Base-by-base conservation (phyloP, 345 rosid genomes). In the Eucalyptus curtisii region DNA sequence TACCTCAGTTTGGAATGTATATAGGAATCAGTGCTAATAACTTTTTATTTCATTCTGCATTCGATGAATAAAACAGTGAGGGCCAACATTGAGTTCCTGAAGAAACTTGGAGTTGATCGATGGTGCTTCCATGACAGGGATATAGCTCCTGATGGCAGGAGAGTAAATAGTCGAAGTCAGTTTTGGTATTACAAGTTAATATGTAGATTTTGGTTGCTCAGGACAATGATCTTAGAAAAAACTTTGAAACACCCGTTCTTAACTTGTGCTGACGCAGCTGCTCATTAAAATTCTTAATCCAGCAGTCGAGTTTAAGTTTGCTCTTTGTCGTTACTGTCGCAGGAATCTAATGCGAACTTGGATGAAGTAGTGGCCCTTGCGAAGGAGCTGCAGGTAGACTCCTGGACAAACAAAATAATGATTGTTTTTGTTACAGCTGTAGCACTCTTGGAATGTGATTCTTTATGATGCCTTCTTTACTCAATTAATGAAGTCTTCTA, bases 51-150 rank as follows among this genome's bases (percentile, higher is more conserved):
- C 68, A 76, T 85, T 89, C 88, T 68, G 80, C 80, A 68, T 68
- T 68, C 2, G 7, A 68, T 68, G 80, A 68, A 68, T 40, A 85
- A 31, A 37, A 57, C 91, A 98, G 98, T 98, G 99, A 96, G 98
- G 90, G 99, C 98, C 87, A 94, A 98, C 93, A 96, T 98, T 89
- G 99, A 97, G 95, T 96, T 98, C 90, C 87, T 96, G 86, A 92
- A 94, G 91, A 98, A 97, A 93, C 96, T 97, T 88, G 99, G 99
- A 89, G 96, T 98, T 92, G 97, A 97, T 84, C 79, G 90, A 89
- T 97, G 99, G 99, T 97, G 99, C 91, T 98, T 98, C 91, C 99
- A 98, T 88, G 99, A 98, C 89, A 95, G 99, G 88, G 96, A 97
- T 92, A 95, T 97, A 20, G 98, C 99, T 49, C 99, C 98, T 31